Percentiles rank a stretch among this genome's conserved stretches.
These are phyloP conservation scores for Candida schatavii DNA, from an alignment of 805 yeast genomes.

Conservation along the genomic window DNA sequence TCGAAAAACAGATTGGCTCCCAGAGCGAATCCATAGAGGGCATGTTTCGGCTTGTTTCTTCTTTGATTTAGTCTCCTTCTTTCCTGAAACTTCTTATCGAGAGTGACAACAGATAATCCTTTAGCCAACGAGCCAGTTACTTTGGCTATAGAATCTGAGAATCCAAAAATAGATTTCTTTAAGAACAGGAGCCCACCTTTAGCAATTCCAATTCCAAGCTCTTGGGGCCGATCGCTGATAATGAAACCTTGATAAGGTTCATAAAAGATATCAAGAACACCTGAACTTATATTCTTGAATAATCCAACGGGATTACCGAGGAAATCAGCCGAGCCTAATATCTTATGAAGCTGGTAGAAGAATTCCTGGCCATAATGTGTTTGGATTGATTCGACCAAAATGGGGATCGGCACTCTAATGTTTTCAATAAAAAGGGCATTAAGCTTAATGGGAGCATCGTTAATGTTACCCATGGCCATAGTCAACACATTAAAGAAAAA, in stretches of 20 bases:
- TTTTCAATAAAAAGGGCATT: constrained; percentile 88
- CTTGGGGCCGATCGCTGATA: constrained; percentile 93
- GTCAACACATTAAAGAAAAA: constrained; percentile 82
- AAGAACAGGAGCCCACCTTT: constrained; percentile 94
- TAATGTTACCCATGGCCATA: constrained; percentile 95
- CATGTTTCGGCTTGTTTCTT: constrained; percentile 79
- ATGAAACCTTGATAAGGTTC: constrained; percentile 97
- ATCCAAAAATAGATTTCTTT: constrained; percentile 91
- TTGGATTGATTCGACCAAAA: constrained; percentile 63
- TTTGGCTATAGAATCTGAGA: constrained; percentile 90
- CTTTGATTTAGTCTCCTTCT: constrained; percentile 70
- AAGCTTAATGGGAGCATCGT: constrained; percentile 91
- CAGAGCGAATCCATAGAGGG: constrained; percentile 74
- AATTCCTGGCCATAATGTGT: constrained; percentile 92
- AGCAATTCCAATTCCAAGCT: constrained; percentile 90
- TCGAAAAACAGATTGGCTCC: constrained; percentile 91
- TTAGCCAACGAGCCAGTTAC: constrained; percentile 93
- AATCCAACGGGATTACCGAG: constrained; percentile 97
- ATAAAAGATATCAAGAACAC: constrained; percentile 93
- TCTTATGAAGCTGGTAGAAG: constrained; percentile 86
- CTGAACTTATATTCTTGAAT: constrained; percentile 89
- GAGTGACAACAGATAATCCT: constrained; percentile 86
- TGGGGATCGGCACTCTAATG: constrained; percentile 79
- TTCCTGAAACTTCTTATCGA: constrained; percentile 83
- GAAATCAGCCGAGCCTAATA: constrained; percentile 94